Base-by-base conservation (phyloP, 192 early-diverging fungal species). In the Coemansia sp. region DNA sequence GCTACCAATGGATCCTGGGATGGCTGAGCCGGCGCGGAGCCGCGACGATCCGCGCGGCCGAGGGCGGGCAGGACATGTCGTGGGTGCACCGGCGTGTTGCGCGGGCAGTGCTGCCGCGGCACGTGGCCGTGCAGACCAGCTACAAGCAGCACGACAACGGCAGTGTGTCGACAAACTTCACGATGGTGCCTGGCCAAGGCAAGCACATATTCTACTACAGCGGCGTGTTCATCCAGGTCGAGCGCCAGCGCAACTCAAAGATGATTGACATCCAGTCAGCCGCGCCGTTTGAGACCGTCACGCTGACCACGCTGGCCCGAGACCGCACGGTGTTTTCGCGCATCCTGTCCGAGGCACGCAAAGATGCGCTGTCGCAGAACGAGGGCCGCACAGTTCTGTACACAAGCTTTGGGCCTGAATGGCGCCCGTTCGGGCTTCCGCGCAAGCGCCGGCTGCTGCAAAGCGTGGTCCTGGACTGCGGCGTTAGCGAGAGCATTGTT, bases 351-450 rank as follows among this genome's bases (percentile, higher is more conserved):
- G 92, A 94, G 50, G 91, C 96, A 11, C 91, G 91, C 52, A 71
- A 77, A 44, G 69, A 87, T 52, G 95, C 96, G 12, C 69, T 98
- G 44, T 77, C 86, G 54, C 89, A 91, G 60, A 91, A 96, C 74
- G 91, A 93, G 54, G 96, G 96, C 19, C 95, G 95, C 56, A 97
- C 92, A 3, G 96, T 98, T 25, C 84, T 98, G 42, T 97, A 95
- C 75, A 95, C 94, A 2, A 90, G 88, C 35, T 96, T 87, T 81
- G 96, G 96, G 0, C 89, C 92, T 6, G 96, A 98, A 60, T 98
- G 96, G 96, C 81, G 94, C 54, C 92, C 92, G 2, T 97, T 98
- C 82, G 96, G 96, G 4, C 80, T 92, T 60, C 96, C 96, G 9
- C 81, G 96, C 38, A 88, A 87, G 71, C 67, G 85, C n/a, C 69